Evolutionary conservation across 176 grass and related monocot species (phyloP).

Genomic region (Carex myosuroides): DNA sequence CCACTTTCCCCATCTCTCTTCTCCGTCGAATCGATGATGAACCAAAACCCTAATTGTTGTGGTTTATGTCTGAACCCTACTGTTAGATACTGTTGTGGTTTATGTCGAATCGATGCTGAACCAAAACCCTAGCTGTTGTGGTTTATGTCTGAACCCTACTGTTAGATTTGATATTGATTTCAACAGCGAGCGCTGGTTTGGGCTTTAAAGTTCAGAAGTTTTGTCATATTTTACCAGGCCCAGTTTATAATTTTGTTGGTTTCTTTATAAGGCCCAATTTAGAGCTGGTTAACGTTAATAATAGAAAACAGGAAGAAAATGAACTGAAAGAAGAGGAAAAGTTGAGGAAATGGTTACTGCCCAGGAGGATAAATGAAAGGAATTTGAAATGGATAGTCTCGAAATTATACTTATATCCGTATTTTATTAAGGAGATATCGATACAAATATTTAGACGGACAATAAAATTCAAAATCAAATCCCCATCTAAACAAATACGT

Average conservation of each 20-base stretch:
- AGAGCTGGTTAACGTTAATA: not conserved
- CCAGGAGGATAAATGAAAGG: too few relatives aligned
- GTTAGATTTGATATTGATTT: too few relatives aligned
- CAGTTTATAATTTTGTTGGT: not conserved
- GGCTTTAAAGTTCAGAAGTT: not conserved
- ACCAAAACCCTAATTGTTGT: not conserved
- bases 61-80: not conserved
- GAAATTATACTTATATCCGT: too few relatives aligned
- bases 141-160: not conserved
- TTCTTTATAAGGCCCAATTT: not conserved
- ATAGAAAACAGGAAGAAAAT: not conserved
- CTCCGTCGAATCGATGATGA: not conserved
- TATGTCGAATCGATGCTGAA: not conserved
- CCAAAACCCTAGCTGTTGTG: not conserved
- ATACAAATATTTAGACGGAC: too few relatives aligned
- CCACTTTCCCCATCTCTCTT: slow-evolving; percentile 21
- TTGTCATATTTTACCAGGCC: not conserved
- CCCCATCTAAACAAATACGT: too few relatives aligned
- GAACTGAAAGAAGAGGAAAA: not conserved
- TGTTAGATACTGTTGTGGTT: not conserved
- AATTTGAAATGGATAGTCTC: too few relatives aligned
- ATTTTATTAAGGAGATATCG: too few relatives aligned
- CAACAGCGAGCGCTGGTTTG: not conserved
- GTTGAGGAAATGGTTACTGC: too few relatives aligned
- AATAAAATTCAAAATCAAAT: too few relatives aligned